These are phyloP conservation scores for Dipteronia sinensis DNA, from an alignment of 345 rosid genomes.

Conservation along the genomic window DNA sequence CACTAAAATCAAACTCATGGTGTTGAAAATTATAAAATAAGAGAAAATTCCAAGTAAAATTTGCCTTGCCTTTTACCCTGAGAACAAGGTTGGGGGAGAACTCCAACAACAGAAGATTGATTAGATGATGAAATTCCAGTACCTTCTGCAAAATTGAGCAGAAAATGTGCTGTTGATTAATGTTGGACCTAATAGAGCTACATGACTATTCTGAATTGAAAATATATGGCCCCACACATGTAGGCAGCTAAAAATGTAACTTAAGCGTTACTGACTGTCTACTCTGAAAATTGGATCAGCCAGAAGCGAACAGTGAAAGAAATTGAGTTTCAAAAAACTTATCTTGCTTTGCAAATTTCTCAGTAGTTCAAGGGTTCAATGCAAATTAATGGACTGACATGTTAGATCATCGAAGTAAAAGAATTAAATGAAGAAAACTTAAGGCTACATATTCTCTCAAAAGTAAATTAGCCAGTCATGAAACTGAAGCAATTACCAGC, in stretches of 20 bases:
- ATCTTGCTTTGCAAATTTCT: background rate
- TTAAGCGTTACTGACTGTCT: slow-evolving; percentile 11
- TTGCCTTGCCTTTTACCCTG: slow-evolving; percentile 64
- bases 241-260: slow-evolving; percentile 11
- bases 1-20: background rate
- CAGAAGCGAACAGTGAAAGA: background rate
- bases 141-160: slow-evolving; percentile 55
- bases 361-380: background rate
- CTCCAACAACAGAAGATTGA: slow-evolving; percentile 65
- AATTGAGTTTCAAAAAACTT: background rate
- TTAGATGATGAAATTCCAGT: slow-evolving; percentile 59
- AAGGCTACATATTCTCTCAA: background rate
- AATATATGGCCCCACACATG: background rate
- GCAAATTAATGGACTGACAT: background rate
- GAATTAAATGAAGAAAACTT: background rate
- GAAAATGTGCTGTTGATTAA: slow-evolving; percentile 4
- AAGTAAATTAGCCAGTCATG: background rate
- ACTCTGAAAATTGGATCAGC: background rate
- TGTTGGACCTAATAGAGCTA: slow-evolving; percentile 11
- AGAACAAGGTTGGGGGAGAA: slow-evolving; percentile 80
- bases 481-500: slow-evolving; percentile 49
- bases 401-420: background rate
- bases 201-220: slow-evolving; percentile 11
- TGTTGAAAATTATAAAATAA: slow-evolving; percentile 13
- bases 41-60: slow-evolving; percentile 17